A percentile compares a stretch with the other conserved stretches of the same genome.
Evolutionary conservation across 768 basidiomycete genomes (phyloP).

Genomic region (Leccinum fibrillosum): DNA sequence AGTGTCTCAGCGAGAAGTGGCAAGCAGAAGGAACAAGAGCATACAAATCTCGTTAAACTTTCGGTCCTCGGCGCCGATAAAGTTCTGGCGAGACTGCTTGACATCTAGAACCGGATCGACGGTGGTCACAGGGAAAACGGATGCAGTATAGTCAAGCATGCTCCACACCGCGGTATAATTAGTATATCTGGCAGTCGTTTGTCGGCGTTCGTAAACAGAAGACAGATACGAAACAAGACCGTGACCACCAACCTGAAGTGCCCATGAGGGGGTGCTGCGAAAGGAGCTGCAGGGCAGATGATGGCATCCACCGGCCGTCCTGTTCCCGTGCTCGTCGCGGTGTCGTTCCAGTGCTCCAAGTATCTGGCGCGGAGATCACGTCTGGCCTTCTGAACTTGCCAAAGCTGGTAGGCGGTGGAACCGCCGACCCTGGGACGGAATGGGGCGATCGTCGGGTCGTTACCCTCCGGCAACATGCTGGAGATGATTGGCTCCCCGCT

Average conservation of each 20-base stretch:
- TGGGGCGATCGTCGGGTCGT: conserved; percentile 15
- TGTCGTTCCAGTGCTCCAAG: conserved; percentile 61
- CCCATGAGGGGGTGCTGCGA: conserved; percentile 63
- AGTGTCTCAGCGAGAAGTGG: not conserved
- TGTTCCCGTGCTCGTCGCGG: conserved; percentile 50
- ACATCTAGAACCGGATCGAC: conserved; percentile 55
- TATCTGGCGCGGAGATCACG: conserved; percentile 52
- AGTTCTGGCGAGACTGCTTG: conserved; percentile 42
- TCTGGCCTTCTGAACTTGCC: conserved; percentile 56
- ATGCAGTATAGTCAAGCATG: conserved; percentile 59
- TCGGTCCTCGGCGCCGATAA: conserved; percentile 48
- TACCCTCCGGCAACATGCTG: conserved; percentile 41
- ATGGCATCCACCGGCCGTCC: conserved; percentile 76
- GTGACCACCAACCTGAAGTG: conserved; percentile 40
- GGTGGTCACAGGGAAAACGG: conserved; percentile 60
- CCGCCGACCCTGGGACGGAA: conserved; percentile 28
- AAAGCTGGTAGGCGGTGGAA: conserved; percentile 59
- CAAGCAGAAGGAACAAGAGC: conserved; percentile 12
- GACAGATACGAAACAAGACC: not conserved
- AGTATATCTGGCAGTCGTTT: conserved; percentile 34
- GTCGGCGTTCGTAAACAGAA: not conserved
- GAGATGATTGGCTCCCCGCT: conserved; percentile 55
- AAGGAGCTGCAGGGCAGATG: conserved; percentile 61
- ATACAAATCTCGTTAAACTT: conserved; percentile 51
- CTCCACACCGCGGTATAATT: conserved; percentile 67